Conservation (phyloP, 2,329 filamentous ascomycete species). For the Talaromyces marneffei region DNA sequence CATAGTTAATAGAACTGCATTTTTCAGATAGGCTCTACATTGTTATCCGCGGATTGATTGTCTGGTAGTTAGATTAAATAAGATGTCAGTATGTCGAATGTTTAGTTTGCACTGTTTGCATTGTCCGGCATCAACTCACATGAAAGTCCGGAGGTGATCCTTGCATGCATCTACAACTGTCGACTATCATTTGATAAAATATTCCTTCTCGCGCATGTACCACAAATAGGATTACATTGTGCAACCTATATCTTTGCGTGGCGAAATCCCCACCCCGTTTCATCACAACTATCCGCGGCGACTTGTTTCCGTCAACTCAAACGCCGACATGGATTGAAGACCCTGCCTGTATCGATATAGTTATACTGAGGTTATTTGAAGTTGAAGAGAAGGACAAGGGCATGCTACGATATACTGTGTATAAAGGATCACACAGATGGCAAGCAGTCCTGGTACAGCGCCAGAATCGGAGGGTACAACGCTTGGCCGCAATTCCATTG, state of each 20-base stretch:
- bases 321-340: conserved; percentile 2
- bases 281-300: neutral
- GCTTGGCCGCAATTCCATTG: conserved; percentile 32
- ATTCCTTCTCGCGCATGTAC: neutral
- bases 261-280: neutral
- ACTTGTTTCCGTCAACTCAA: neutral
- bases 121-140: neutral
- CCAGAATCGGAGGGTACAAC: conserved; percentile 34
- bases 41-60: neutral
- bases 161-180: neutral
- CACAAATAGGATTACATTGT: neutral
- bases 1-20: neutral
- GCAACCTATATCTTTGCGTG: neutral
- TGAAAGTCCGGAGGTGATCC: neutral
- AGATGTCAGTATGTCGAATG: neutral
- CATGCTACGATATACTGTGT: neutral
- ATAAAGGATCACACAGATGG: conserved; percentile 18
- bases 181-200: neutral
- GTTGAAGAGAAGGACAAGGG: neutral
- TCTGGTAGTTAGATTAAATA: neutral
- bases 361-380: neutral
- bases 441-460: conserved; percentile 23
- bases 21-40: neutral
- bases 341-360: neutral
- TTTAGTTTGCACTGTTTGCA: conserved; percentile 14